Base-by-base conservation (phyloP, 768 basidiomycete species). In the Amanita fuliginea region DNA sequence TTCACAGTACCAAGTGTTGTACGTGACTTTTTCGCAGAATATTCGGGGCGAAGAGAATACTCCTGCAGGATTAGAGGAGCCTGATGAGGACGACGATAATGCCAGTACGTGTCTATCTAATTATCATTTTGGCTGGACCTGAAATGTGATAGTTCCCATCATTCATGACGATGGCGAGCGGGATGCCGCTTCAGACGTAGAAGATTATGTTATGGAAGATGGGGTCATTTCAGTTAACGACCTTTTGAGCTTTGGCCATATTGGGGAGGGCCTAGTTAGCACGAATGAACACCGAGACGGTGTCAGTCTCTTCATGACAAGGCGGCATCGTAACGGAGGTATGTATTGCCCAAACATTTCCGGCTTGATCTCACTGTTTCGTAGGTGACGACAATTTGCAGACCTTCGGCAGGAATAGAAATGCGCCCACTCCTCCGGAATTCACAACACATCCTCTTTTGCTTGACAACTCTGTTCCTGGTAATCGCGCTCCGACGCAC, bases 381-480 rank as follows among this genome's bases (percentile, higher is more conserved):
- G 14, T 50, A 76, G 70, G 57, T 47, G 75, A 77, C 28, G 82
- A 83, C 42, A 76, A 75, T 51, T 52, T 75, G 18, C 76, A 78
- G 34, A 67, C 85, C 28, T 84, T 86, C 55, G 84, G 84, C 30
- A 71, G 83, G 43, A 57, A 75, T 37, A 71, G 85, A 56, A 75
- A 72, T 52, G 62, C 63, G 3, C 64, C 74, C 28, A 68, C 76
- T 19, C 73, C 75, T n/a, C 71, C 78, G 21, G 86, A 89, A 56
- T 71, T 83, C 13, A 83, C 81, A 9, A 80, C 82, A 0, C 93
- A 95, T 59, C 92, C 92, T 4, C 71, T 95, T 6, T 74, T 95
- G 11, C 59, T 88, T 18, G 86, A 94, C 53, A 73, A 70, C 26
- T 73, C 80, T 5, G 62, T 65, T 13, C 57, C 70, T 4, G 71